Evolutionary conservation across 108 stramenopile genomes (phyloP), one percentile per base, ranked within the genome.

Genomic region (Cyclotella kingstonii): DNA sequence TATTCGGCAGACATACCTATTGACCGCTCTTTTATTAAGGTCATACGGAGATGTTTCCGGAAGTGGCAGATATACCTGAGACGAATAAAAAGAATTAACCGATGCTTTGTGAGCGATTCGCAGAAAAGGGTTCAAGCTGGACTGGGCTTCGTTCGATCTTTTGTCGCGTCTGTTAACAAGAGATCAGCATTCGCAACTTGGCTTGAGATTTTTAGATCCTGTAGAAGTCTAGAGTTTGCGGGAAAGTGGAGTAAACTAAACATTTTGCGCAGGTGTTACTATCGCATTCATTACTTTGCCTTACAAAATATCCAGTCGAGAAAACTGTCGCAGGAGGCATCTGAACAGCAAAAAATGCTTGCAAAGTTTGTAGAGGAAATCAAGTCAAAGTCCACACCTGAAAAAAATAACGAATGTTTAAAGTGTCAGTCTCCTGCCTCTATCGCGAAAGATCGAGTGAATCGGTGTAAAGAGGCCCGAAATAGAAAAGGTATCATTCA

Each of bases 71-170:
- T n/a, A n/a, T n/a, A n/a, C n/a, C n/a, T n/a, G n/a, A n/a, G n/a
- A n/a, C n/a, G n/a, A n/a, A n/a, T n/a, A n/a, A n/a, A n/a, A 44
- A 58, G 43, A 42, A 58, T 58, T 11, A 58, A 43, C n/a, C 7
- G 56, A 7, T 30, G 46, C 21, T 61, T 27, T 34, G 34, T 53
- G 2, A 54, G 63, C 46, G 55, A 56, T 33, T 45, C 15, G 1
- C 53, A 71, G 14, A 71, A 71, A 36, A 48, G 53, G 19, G 40
- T 49, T 30, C 15, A 52, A n/a, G 30, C 47, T 21, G 70, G 46
- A 1, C 14, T 56, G 38, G 61, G 47, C 14, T 52, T 63, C 41
- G 34, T 71, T 38, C 54, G 70, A 14, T n/a, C 40, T 25, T 55
- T 28, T 27, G 21, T 15, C 18, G 46, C 45, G 15, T 27, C 28